Evolutionary conservation across 73 alveolate species (phyloP), one percentile per base, ranked within the genome.

Genomic region (Vitrella brassicaformis): DNA sequence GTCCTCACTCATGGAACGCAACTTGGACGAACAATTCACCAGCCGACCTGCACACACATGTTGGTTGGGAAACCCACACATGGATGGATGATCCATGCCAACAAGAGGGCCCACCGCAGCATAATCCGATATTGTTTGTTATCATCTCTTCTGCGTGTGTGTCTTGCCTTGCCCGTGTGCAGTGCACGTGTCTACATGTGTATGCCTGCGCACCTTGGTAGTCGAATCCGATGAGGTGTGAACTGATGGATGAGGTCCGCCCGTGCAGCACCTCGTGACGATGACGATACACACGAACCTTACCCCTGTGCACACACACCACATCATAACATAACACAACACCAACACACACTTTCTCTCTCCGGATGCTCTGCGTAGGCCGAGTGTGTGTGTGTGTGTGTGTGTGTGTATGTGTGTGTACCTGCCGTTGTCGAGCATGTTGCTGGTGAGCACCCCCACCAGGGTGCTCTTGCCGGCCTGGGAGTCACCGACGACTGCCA

Each of bases 151-250:
- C n/a, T n/a, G n/a, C n/a, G n/a, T n/a, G n/a, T n/a, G n/a, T n/a
- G n/a, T n/a, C n/a, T n/a, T n/a, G n/a, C n/a, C n/a, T n/a, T n/a
- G n/a, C n/a, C n/a, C n/a, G n/a, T n/a, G n/a, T n/a, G n/a, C n/a
- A n/a, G n/a, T n/a, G n/a, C n/a, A n/a, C n/a, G n/a, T n/a, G n/a
- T n/a, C n/a, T n/a, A n/a, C n/a, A n/a, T n/a, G n/a, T n/a, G n/a
- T n/a, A n/a, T n/a, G n/a, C n/a, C n/a, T n/a, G n/a, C n/a, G n/a
- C n/a, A n/a, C n/a, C n/a, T n/a, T n/a, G n/a, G n/a, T n/a, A 86
- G 87, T 94, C 94, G 72, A 94, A 92, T 25, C 99, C 99, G 67
- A 94, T 81, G 31, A 94, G 89, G 79, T 86, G 90, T 70, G 89
- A 95, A 67, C 91, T 75, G 66, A 90, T 85, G 25, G 98, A 88